Percentiles rank a stretch among this genome's conserved stretches.
These are phyloP conservation scores for Coemansia sp. DNA, from an alignment of 192 early-diverging fungal species.

Conservation along the genomic window DNA sequence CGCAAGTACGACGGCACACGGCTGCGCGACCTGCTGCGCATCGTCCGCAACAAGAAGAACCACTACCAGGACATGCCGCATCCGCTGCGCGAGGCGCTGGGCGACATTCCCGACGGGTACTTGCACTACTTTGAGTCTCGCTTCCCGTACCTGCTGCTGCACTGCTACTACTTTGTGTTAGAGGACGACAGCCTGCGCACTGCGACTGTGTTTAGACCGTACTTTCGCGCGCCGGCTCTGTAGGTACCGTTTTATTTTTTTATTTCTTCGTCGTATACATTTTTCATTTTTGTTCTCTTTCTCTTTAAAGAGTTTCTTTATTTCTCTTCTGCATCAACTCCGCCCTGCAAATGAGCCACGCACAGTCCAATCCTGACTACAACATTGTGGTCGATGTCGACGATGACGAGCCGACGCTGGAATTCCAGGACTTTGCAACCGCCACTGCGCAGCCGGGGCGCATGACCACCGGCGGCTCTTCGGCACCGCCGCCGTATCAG, in stretches of 20 bases:
- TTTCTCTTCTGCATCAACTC: background rate
- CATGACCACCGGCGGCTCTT: conserved; percentile 11
- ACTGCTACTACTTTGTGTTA: conserved; percentile 81
- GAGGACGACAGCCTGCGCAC: conserved; percentile 58
- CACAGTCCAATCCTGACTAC: conserved; percentile 33
- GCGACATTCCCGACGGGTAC: conserved; percentile 83
- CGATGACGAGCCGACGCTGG: conserved; percentile 50
- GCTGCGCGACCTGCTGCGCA: conserved; percentile 83
- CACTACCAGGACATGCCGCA: conserved; percentile 91
- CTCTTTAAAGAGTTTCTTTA: background rate
- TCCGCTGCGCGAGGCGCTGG: conserved; percentile 70
- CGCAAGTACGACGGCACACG: conserved; percentile 85
- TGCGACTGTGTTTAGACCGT: conserved; percentile 65
- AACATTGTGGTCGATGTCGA: conserved; percentile 55
- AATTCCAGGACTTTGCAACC: conserved; percentile 53
- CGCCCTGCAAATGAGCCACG: conserved; percentile 31
- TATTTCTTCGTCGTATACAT: background rate
- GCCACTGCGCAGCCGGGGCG: conserved; percentile 25
- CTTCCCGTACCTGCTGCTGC: conserved; percentile 85
- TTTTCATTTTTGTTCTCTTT: background rate
- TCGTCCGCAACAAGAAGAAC: conserved; percentile 95
- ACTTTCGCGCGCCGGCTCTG: conserved; percentile 53
- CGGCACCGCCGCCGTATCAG: conserved; percentile 38
- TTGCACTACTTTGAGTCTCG: conserved; percentile 83
- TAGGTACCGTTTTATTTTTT: conserved; percentile 7